phyloP scores from a whole-genome alignment of 2,329 filamentous ascomycete genomes.

The Aureobasidium leucospermi region DNA sequence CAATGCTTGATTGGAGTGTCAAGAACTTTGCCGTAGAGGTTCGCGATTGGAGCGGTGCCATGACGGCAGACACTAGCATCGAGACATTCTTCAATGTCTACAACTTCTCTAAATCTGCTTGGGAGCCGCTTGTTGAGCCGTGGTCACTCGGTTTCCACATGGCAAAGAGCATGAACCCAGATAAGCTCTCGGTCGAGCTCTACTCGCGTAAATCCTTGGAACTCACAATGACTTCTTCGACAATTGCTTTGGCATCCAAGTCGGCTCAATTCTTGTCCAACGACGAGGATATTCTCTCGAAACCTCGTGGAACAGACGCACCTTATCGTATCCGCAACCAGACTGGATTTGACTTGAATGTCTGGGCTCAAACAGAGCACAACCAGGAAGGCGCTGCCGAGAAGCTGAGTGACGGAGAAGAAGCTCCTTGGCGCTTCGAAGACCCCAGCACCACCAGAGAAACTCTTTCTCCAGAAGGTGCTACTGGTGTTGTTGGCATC shows the following conservation, averaged over 20 bases:
- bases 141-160: slow-evolving; percentile 93
- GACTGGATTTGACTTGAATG: slow-evolving; percentile 81
- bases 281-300: slow-evolving; percentile 86
- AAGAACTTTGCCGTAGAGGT: slow-evolving; percentile 82
- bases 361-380: slow-evolving; percentile 72
- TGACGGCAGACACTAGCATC: slow-evolving; percentile 83
- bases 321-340: slow-evolving; percentile 93
- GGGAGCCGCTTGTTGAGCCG: slow-evolving; percentile 93
- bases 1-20: slow-evolving; percentile 86
- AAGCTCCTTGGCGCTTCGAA: slow-evolving; percentile 93
- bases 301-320: slow-evolving; percentile 82
- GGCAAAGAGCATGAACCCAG: slow-evolving; percentile 66
- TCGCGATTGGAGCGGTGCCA: slow-evolving; percentile 80
- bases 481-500: slow-evolving; percentile 70
- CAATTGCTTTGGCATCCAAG: slow-evolving; percentile 87
- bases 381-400: slow-evolving; percentile 64
- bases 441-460: slow-evolving; percentile 95
- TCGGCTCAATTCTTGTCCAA: slow-evolving; percentile 83
- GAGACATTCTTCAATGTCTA: slow-evolving; percentile 95
- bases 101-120: slow-evolving; percentile 98
- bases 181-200: slow-evolving; percentile 73
- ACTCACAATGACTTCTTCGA: slow-evolving; percentile 84
- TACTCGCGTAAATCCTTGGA: slow-evolving; percentile 88
- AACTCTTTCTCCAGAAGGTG: slow-evolving; percentile 76
- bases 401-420: slow-evolving; percentile 78